Base-by-base conservation (phyloP, 2,329 filamentous ascomycete species). In the Aaosphaeria pasadenensis region DNA sequence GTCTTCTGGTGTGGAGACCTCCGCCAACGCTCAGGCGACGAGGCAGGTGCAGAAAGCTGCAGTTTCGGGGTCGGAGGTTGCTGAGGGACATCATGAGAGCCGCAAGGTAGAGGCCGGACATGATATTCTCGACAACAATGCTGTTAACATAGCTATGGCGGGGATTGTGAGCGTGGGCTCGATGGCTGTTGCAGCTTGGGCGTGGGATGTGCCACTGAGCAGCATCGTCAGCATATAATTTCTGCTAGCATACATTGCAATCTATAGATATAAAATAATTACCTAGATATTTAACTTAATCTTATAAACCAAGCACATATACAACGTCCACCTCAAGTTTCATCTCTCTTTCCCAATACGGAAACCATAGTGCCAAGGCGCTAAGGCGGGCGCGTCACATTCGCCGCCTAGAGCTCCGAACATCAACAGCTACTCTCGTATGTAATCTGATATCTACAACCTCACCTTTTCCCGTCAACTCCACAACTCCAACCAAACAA, bases 61-160 rank as follows among this genome's bases (percentile, higher is more conserved):
- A 36, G 59, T 53, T 33, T 59, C 58, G 41, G 54, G 54, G 1
- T 53, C 43, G 17, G 53, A 45, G 11, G 60, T 66, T 6, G 65
- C 67, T 17, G 66, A 67, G 50, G 51, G 50, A 5, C 66, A 73
- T 48, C 72, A 69, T 39, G 74, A 76, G 48, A 77, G 73, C 38
- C 59, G 74, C 53, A 82, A 82, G 59, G 76, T 74, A 72, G 81
- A 88, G 67, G 87, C 80, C 52, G 71, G 87, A 77, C 57, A 77
- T 73, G 81, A 96, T 66, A 68, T 95, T 52, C 75, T 99, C 48
- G 91, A 95, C 70, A 99, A 99, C 70, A 99, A 99, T 69, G 88
- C 89, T 46, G 91, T 99, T 59, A 99, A 99, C 69, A 83, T 96
- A 49, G 69, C 92, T 48, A 97, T 96, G 92, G 91, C 92, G 0